Evolutionary conservation across 805 yeast genomes (phyloP).

Genomic region (Teunomyces panamensis): DNA sequence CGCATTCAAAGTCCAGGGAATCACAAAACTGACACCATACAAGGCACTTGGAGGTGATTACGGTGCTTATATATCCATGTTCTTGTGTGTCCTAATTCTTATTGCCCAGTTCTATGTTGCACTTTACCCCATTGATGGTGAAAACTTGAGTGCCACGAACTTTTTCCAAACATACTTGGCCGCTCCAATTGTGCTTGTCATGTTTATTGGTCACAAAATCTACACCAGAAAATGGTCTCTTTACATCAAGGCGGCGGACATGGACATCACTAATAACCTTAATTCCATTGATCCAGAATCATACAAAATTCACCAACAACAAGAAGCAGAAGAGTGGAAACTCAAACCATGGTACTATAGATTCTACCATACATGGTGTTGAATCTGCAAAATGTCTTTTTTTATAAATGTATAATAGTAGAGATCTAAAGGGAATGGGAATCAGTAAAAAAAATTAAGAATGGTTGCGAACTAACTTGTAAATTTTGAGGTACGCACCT

Average conservation of each 20-base stretch:
- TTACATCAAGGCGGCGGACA: slow-evolving; percentile 8
- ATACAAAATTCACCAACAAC: slow-evolving; percentile 39
- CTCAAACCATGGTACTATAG: slow-evolving; percentile 31
- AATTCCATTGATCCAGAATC: slow-evolving; percentile 45
- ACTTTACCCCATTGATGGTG: slow-evolving; percentile 36
- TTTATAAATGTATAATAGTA: background rate
- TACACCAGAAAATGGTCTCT: slow-evolving; percentile 20
- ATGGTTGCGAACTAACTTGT: slow-evolving; percentile 4
- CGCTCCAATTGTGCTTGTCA: slow-evolving; percentile 18
- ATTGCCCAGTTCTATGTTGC: slow-evolving; percentile 43
- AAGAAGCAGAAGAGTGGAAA: slow-evolving; percentile 26
- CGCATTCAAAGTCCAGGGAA: slow-evolving; percentile 53
- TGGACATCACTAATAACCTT: slow-evolving; percentile 12
- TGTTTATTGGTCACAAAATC: slow-evolving; percentile 22
- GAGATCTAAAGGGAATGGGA: background rate
- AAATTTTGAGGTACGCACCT: background rate
- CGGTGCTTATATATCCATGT: slow-evolving; percentile 34
- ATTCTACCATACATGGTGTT: slow-evolving; percentile 35
- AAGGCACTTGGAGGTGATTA: slow-evolving; percentile 34
- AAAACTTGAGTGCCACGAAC: slow-evolving; percentile 7
- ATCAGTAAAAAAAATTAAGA: background rate
- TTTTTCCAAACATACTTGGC: slow-evolving; percentile 25
- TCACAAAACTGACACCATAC: slow-evolving; percentile 31
- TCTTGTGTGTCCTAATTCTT: slow-evolving; percentile 29
- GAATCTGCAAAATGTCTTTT: background rate